A percentile compares a stretch with the other conserved stretches of the same genome.
These are phyloP conservation scores for Melanogaster broomeanus DNA, from an alignment of 768 basidiomycete species.

Conservation along the genomic window DNA sequence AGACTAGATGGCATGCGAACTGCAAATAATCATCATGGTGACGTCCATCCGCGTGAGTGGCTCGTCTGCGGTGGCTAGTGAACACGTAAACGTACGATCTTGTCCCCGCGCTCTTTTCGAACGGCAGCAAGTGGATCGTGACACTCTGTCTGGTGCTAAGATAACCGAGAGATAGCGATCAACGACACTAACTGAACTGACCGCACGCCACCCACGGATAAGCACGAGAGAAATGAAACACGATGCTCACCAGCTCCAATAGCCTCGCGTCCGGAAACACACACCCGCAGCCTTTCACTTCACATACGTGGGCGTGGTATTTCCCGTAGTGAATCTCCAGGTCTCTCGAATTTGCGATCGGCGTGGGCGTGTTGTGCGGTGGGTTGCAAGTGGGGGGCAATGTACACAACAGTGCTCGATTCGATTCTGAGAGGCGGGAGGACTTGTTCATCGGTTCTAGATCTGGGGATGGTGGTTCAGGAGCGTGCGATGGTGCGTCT, in stretches of 20 bases:
- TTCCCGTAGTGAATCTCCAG: slow-evolving; percentile 83
- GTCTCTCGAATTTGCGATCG: slow-evolving; percentile 64
- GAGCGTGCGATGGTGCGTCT: slow-evolving; percentile 34
- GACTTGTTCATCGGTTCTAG: slow-evolving; percentile 35
- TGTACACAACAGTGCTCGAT: slow-evolving; percentile 60
- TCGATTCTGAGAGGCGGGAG: slow-evolving; percentile 29
- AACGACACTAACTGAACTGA: neutral
- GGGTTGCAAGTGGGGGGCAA: slow-evolving; percentile 83
- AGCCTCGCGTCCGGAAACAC: slow-evolving; percentile 85
- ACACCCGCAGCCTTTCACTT: slow-evolving; percentile 63
- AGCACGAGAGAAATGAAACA: neutral
- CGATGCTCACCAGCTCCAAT: slow-evolving; percentile 68
- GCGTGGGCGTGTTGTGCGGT: slow-evolving; percentile 54
- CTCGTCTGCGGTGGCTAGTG: slow-evolving; percentile 13
- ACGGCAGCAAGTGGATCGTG: slow-evolving; percentile 85
- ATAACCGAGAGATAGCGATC: slow-evolving; percentile 2
- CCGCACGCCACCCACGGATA: neutral
- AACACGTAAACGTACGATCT: slow-evolving; percentile 55
- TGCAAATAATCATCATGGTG: slow-evolving; percentile 16
- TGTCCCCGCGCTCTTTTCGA: slow-evolving; percentile 77
- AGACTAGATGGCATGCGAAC: slow-evolving; percentile 79
- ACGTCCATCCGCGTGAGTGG: neutral
- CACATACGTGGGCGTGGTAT: slow-evolving; percentile 84
- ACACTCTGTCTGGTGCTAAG: slow-evolving; percentile 80
- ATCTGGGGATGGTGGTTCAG: slow-evolving; percentile 15